Base-by-base conservation (phyloP, 2,329 filamentous ascomycete genomes). In the Hypoxylon sp. region DNA sequence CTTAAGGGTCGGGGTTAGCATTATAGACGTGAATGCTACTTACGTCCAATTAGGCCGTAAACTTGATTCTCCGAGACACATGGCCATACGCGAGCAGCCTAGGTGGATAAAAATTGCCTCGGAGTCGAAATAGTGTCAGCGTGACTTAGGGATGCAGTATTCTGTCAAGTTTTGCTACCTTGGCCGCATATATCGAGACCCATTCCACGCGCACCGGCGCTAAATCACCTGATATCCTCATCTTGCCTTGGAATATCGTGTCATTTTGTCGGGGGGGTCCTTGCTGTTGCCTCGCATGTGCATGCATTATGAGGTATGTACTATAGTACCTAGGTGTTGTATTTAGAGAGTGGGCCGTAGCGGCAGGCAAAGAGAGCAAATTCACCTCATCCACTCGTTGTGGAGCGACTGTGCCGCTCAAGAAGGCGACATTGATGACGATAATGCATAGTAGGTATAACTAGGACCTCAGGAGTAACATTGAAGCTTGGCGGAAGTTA, bases 281-380 rank as follows among this genome's bases (percentile, higher is more conserved):
- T 43, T 43, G 38, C 38, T 9, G 38, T n/a, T 43, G 38, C 38
- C 17, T 43, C 38, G 38, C 38, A 43, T 43, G 5, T 43, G 38
- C 38, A 43, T 43, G n/a, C 38, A 43, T 43, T 13, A 43, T 43
- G n/a, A n/a, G n/a, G n/a, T n/a, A n/a, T n/a, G n/a, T n/a, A n/a
- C n/a, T n/a, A n/a, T n/a, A n/a, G 38, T 43, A 43, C 21, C 17
- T 43, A 43, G 38, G 38, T 43, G 17, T 43, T 36, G 34, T 36
- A 14, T 36, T 36, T 36, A 5, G 34, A n/a, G 34, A n/a, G 36
- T 41, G 6, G 6, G 6, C 36, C 36, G 36, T 17, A 6, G 14
- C 17, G n/a, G 38, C 17, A 17, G 38, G 36, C 36, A 41, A n/a
- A 17, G 36, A 9, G 7, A 43, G 17, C n/a, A 4, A 10, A 43